Evolutionary conservation across 164 flowering plant species (phyloP).

Genomic region (Stephania cephalantha): DNA sequence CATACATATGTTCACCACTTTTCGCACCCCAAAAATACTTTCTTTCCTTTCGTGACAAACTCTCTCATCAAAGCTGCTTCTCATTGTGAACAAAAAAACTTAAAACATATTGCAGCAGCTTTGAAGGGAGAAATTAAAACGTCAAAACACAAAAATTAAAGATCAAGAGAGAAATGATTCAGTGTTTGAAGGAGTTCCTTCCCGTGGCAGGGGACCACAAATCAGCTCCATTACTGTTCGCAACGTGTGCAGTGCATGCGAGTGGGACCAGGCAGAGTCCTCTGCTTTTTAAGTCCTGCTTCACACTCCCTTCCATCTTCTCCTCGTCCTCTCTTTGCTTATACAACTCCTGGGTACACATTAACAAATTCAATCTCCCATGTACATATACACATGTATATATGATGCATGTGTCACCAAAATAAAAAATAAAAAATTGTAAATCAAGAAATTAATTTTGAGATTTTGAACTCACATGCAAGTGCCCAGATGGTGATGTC

Average conservation of each 20-base stretch:
- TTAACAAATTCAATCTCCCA: too few species aligned
- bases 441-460: not conserved
- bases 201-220: conserved; percentile 64
- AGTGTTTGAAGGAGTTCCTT: conserved; percentile 17
- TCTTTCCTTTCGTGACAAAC: not conserved
- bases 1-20: not conserved
- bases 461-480: conserved; percentile 1
- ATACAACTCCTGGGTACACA: too few species aligned
- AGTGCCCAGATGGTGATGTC: conserved; percentile 24
- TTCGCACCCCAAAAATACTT: not conserved
- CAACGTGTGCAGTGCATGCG: conserved; percentile 43
- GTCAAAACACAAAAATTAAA: not conserved
- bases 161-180: conserved; percentile 1
- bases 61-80: not conserved
- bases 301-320: conserved; percentile 15
- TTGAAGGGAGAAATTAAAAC: not conserved
- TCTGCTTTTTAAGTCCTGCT: conserved; percentile 49
- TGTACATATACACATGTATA: too few species aligned
- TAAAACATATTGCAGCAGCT: not conserved
- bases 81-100: not conserved
- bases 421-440: not conserved
- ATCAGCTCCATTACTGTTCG: conserved; percentile 69
- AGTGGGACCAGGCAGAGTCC: conserved; percentile 78
- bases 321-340: conserved; percentile 17
- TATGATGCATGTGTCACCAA: too few species aligned